Percentiles rank a stretch among this genome's conserved stretches.
Evolutionary conservation across 2,329 filamentous ascomycete species (phyloP).

Genomic region (Colletotrichum viniferum): DNA sequence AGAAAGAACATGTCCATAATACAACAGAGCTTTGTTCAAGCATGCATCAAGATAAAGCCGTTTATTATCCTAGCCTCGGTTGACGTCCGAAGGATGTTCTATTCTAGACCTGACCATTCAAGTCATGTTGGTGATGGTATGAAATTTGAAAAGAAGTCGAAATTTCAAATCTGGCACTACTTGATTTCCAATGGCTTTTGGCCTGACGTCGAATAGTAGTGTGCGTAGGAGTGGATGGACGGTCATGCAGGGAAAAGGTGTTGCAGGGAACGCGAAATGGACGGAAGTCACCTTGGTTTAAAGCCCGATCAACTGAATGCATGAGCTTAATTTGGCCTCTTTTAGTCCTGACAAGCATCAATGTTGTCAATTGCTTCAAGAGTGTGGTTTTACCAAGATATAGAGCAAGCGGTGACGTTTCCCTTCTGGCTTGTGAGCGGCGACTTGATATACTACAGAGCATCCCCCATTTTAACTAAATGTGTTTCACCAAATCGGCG

Average conservation of each 20-base stretch:
- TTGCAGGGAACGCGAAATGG: no score
- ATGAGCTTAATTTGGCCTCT: no score
- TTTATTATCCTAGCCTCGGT: not conserved
- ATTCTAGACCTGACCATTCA: not conserved
- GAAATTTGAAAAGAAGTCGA: not conserved
- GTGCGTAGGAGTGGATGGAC: conserved; percentile 35
- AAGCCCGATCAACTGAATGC: no score
- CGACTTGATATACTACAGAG: not conserved
- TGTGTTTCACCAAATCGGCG: not conserved
- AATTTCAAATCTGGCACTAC: not conserved
- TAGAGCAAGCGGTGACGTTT: no score
- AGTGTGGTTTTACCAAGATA: no score
- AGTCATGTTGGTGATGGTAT: not conserved
- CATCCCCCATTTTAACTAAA: not conserved
- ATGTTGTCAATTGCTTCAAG: no score
- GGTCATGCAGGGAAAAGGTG: no score
- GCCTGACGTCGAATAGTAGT: not conserved
- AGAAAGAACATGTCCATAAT: no score
- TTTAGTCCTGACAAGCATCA: no score
- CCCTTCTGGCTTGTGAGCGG: not conserved
- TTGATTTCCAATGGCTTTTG: not conserved
- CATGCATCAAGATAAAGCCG: not conserved
- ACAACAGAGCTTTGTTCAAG: no score
- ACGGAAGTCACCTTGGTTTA: no score
- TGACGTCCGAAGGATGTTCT: not conserved